phyloP scores from a whole-genome alignment of 495 filamentous ascomycete species.

The Evernia prunastri region DNA sequence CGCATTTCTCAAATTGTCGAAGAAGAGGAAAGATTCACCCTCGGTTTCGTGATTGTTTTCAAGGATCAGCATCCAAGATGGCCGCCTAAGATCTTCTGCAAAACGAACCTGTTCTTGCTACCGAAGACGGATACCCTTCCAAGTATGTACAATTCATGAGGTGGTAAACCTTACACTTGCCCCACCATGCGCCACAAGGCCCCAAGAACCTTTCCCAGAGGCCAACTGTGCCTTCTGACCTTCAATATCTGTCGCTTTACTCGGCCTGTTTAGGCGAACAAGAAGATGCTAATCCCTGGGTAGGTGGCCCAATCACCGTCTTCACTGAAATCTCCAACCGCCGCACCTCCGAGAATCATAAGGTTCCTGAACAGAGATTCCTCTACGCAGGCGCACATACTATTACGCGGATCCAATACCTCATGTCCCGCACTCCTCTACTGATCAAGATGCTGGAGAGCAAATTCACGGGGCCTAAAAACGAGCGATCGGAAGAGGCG shows the following conservation, averaged over 20 bases:
- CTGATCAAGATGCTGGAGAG: background rate
- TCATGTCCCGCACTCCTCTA: background rate
- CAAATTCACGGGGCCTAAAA: background rate
- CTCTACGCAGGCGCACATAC: conserved; percentile 2
- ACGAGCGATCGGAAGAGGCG: background rate
- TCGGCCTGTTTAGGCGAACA: background rate
- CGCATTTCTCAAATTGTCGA: background rate
- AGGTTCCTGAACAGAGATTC: background rate
- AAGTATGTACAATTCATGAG: background rate
- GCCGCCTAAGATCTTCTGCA: background rate
- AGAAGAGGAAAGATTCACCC: background rate
- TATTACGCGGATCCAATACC: background rate
- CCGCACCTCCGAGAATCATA: background rate
- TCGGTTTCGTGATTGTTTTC: background rate
- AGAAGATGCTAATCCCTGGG: background rate
- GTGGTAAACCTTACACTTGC: background rate
- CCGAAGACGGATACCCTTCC: background rate
- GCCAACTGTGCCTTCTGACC: background rate
- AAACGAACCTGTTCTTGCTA: background rate
- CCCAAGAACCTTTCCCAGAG: background rate
- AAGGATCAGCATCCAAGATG: background rate
- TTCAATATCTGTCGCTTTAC: background rate
- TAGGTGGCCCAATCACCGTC: background rate
- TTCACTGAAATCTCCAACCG: background rate
- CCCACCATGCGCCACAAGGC: background rate